Conservation (phyloP, 331 rosid genomes). For the Quercus lobata region DNA sequence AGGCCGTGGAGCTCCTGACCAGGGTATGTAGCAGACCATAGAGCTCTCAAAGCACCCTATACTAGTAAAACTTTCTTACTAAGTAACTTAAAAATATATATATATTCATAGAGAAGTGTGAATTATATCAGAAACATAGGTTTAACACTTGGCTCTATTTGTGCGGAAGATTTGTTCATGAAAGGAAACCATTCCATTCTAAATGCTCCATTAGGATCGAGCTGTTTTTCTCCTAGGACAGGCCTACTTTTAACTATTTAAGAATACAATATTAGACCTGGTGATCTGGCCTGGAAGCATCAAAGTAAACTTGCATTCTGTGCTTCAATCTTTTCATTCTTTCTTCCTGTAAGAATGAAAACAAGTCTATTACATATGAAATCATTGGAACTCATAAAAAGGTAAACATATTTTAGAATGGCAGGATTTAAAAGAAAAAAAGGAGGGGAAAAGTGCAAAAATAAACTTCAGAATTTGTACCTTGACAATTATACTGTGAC, state of each 20-base stretch:
- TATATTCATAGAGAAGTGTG: not conserved
- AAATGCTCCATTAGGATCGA: not conserved
- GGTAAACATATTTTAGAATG: not conserved
- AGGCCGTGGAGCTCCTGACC: conserved; percentile 66
- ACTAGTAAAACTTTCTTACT: conserved; percentile 19
- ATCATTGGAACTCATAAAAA: not conserved
- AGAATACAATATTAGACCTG: conserved; percentile 43
- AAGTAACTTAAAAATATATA: conserved; percentile 5
- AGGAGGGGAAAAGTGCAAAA: not conserved
- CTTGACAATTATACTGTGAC: too few relatives aligned
- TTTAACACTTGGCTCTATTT: not conserved
- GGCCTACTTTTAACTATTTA: conserved; percentile 4
- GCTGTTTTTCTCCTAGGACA: not conserved
- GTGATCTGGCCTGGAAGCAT: conserved; percentile 68
- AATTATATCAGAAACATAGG: not conserved
- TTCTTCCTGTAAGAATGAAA: conserved; percentile 58
- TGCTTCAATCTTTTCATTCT: conserved; percentile 53
- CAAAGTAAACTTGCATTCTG: conserved; percentile 71
- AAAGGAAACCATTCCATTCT: not conserved
- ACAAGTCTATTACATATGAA: not conserved
- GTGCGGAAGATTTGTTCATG: not conserved
- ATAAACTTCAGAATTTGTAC: not conserved
- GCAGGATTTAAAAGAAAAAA: not conserved
- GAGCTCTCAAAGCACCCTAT: conserved; percentile 85
- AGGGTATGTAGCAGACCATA: conserved; percentile 77